Conservation (phyloP, 176 grass and related monocot genomes). For the Triticum monococcum region DNA sequence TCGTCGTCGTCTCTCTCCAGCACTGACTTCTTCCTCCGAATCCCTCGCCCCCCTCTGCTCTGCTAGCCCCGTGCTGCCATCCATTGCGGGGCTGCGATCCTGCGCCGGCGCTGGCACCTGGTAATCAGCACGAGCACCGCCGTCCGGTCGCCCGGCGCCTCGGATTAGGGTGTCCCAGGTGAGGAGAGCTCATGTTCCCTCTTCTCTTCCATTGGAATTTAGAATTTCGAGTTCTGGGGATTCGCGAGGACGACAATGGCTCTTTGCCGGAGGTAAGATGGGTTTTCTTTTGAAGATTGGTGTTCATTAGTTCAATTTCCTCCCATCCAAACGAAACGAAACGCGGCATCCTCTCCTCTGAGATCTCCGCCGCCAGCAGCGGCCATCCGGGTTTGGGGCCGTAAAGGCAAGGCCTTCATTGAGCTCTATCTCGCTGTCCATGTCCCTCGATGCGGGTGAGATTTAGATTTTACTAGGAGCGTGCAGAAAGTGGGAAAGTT, state of each 20-base stretch:
- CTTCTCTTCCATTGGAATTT: neutral
- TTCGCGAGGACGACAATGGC: neutral
- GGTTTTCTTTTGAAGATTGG: neutral
- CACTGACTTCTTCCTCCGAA: slow-evolving; percentile 9
- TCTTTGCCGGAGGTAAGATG: neutral
- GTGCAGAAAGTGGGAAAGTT: slow-evolving; percentile 3
- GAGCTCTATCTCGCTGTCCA: neutral
- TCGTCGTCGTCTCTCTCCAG: neutral
- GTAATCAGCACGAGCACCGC: neutral
- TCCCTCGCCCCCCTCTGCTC: neutral
- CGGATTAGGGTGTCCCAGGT: slow-evolving; percentile 10
- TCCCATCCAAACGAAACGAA: neutral
- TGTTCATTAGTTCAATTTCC: neutral
- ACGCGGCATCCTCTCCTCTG: neutral
- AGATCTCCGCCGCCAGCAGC: neutral
- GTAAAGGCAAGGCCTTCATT: neutral
- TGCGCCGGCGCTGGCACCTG: neutral
- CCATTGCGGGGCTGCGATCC: neutral
- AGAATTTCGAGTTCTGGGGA: neutral
- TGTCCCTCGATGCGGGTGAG: neutral
- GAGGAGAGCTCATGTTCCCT: neutral
- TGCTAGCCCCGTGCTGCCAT: neutral
- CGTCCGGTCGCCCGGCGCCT: neutral
- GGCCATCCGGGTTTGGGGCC: neutral
- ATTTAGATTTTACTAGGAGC: neutral